Evolutionary conservation across 2,329 filamentous ascomycete species (phyloP).

Genomic region (Neopestalotiopsis sp.): DNA sequence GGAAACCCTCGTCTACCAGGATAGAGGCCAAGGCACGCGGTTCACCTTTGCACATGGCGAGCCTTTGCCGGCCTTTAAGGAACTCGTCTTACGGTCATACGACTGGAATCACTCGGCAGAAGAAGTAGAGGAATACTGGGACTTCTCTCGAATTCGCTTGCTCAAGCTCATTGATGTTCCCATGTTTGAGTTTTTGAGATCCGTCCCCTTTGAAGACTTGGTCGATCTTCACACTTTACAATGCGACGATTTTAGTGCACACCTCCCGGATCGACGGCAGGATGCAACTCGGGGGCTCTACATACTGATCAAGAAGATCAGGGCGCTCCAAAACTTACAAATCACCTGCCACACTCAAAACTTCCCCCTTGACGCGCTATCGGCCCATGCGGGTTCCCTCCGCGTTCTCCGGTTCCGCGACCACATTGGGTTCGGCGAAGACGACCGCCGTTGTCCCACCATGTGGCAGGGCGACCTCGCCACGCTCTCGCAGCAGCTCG

Average conservation of each 20-base stretch:
- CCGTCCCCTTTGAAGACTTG: conserved; percentile 45
- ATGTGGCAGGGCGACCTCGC: conserved; percentile 40
- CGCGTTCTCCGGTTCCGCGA: conserved; percentile 48
- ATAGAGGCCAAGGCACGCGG: conserved; percentile 50
- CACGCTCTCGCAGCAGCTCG: conserved; percentile 38
- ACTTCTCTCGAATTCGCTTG: conserved; percentile 48
- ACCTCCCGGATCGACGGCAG: conserved; percentile 41
- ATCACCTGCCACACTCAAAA: conserved; percentile 47
- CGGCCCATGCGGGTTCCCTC: conserved; percentile 44
- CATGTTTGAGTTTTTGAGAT: conserved; percentile 49
- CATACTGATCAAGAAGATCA: conserved; percentile 44
- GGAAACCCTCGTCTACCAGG: conserved; percentile 48
- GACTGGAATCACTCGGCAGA: conserved; percentile 51
- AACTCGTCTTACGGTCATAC: conserved; percentile 51
- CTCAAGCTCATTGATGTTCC: conserved; percentile 51
- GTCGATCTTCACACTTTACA: conserved; percentile 42
- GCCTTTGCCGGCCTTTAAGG: conserved; percentile 47
- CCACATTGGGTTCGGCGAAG: conserved; percentile 51
- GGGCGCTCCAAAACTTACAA: conserved; percentile 42
- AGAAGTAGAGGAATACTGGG: conserved; percentile 49
- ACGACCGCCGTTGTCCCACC: conserved; percentile 48
- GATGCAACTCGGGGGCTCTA: conserved; percentile 48
- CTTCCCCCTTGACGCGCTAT: conserved; percentile 47
- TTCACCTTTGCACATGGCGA: conserved; percentile 47
- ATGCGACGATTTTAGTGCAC: conserved; percentile 52